Evolutionary conservation across 2,329 filamentous ascomycete species (phyloP).

Genomic region (Colletotrichum sp.): DNA sequence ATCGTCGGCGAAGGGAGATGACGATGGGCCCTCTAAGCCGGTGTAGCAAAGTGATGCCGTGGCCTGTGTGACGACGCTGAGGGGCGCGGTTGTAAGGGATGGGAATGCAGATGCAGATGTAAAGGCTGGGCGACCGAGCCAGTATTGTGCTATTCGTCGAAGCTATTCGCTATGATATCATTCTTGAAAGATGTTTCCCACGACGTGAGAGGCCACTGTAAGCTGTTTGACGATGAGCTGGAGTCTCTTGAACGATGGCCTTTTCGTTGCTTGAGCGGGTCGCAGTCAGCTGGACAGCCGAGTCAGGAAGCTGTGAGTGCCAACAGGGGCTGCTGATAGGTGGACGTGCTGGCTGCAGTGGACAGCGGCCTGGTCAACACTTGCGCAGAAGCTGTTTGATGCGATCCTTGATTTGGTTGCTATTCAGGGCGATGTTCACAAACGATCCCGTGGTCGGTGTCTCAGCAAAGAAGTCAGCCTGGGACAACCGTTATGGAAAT

Average conservation of each 20-base stretch:
- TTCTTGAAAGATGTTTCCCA: neutral
- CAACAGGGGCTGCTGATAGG: conserved; percentile 8
- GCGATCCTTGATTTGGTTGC: neutral
- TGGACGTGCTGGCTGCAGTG: neutral
- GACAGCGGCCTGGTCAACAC: neutral
- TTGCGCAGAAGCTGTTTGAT: neutral
- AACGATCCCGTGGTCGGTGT: conserved; percentile 3
- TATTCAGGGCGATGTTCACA: neutral
- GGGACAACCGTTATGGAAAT: neutral
- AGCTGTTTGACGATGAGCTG: conserved; percentile 3
- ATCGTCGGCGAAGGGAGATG: conserved; percentile 53
- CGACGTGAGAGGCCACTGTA: neutral
- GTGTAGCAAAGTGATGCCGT: neutral
- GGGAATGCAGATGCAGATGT: neutral
- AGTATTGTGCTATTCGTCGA: neutral
- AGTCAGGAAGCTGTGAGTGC: conserved; percentile 10
- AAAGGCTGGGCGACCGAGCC: neutral
- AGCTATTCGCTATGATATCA: conserved; percentile 6
- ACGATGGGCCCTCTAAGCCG: neutral
- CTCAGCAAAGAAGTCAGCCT: conserved; percentile 1
- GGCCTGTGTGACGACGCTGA: neutral
- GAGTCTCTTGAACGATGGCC: neutral
- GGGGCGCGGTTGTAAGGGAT: neutral
- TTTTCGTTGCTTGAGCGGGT: neutral
- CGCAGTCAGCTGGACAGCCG: conserved; percentile 14